Percentiles rank a stretch among this genome's conserved stretches.
Evolutionary conservation across 768 basidiomycete species (phyloP).

Genomic region (Termitomyces sp.): DNA sequence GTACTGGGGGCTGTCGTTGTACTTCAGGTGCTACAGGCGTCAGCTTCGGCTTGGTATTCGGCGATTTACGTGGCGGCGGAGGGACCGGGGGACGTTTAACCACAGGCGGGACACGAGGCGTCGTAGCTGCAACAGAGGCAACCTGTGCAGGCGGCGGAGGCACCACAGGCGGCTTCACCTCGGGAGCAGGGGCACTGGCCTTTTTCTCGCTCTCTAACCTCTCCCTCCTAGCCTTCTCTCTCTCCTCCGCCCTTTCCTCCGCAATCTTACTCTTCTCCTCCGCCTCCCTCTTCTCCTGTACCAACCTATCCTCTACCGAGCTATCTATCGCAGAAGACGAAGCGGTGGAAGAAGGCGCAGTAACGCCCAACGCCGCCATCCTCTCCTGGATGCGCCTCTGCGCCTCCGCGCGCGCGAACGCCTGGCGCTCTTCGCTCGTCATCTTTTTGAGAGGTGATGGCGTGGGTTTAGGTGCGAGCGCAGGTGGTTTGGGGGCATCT

Average conservation of each 20-base stretch:
- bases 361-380: constrained; percentile 80
- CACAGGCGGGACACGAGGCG: constrained; percentile 9
- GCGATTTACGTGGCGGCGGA: constrained; percentile 20
- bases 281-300: constrained; percentile 85
- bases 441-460: constrained; percentile 70
- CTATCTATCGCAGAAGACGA: constrained; percentile 51
- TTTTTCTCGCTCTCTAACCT: constrained; percentile 75
- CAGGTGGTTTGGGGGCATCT: constrained; percentile 33
- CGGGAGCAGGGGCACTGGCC: constrained; percentile 33
- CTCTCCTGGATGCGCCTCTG: constrained; percentile 80
- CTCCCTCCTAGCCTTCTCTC: constrained; percentile 69
- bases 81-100: constrained; percentile 38
- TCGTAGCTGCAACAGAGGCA: constrained; percentile 9
- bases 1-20: neutral
- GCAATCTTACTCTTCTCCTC: constrained; percentile 80
- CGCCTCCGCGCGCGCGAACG: constrained; percentile 76
- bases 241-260: constrained; percentile 77
- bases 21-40: neutral
- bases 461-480: constrained; percentile 46
- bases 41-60: constrained; percentile 7
- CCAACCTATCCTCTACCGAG: constrained; percentile 80
- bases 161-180: constrained; percentile 29
- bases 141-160: constrained; percentile 33
- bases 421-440: constrained; percentile 81
- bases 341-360: constrained; percentile 34